Conservation (phyloP, 495 filamentous ascomycete genomes). For the Hypoxylon trugodes region DNA sequence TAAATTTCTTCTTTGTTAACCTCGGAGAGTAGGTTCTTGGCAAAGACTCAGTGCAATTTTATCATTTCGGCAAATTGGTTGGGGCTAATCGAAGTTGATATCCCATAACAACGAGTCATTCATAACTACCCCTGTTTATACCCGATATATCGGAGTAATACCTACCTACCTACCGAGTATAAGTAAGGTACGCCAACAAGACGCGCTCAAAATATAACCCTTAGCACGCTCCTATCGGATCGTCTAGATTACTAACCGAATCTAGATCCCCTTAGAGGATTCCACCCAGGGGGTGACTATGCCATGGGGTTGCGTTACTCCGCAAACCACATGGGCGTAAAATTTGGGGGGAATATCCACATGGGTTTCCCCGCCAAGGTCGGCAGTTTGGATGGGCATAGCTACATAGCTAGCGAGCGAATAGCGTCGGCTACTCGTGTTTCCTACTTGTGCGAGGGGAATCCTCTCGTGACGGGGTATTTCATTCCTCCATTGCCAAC, state of each 20-base stretch:
- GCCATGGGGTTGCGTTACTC: slow-evolving; percentile 28
- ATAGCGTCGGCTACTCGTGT: slow-evolving; percentile 2
- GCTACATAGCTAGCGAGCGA: slow-evolving; percentile 5
- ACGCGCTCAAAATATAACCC: too few species aligned
- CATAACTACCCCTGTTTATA: too few species aligned
- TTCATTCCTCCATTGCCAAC: background rate
- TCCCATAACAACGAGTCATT: too few species aligned
- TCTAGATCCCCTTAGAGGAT: slow-evolving; percentile 20
- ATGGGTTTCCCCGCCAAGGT: slow-evolving; percentile 35
- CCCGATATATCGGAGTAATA: background rate
- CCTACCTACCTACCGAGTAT: too few species aligned
- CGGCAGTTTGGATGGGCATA: slow-evolving; percentile 34
- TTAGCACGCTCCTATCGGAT: slow-evolving; percentile 9
- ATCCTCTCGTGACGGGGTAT: slow-evolving; percentile 2
- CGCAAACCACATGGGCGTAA: slow-evolving; percentile 22
- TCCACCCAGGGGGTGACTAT: background rate
- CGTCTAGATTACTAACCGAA: slow-evolving; percentile 24
- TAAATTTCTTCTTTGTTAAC: background rate
- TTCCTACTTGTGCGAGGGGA: slow-evolving; percentile 25
- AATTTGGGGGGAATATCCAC: slow-evolving; percentile 31
- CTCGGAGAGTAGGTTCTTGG: too few species aligned
- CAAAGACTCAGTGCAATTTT: too few species aligned
- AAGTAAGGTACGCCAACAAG: too few species aligned
- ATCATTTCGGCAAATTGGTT: too few species aligned
- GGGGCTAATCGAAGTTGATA: too few species aligned